Conservation (phyloP, 148 eudicot species). For the Rhododendron ferrugineum region DNA sequence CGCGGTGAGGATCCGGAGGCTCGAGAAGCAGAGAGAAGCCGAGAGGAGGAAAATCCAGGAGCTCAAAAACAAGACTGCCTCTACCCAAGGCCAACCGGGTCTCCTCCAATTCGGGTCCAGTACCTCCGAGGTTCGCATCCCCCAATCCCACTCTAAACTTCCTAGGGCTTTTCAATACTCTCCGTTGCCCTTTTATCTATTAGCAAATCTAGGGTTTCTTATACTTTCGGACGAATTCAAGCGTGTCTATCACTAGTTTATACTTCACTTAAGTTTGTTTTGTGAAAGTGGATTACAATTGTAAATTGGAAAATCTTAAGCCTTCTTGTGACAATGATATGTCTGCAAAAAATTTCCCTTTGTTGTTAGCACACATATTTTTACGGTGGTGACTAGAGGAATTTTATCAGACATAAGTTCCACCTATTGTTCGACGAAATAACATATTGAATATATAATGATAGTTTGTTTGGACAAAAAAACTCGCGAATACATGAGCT, state of each 20-base stretch:
- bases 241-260: not conserved
- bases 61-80: conserved; percentile 71
- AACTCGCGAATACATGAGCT: not conserved
- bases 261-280: not conserved
- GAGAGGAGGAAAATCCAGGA: conserved; percentile 88
- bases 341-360: not conserved
- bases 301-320: not conserved
- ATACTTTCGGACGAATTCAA: not conserved
- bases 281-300: not conserved
- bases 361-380: too few species aligned
- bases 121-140: conserved; percentile 63
- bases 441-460: not conserved
- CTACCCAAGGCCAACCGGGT: conserved; percentile 72
- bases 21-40: conserved; percentile 95
- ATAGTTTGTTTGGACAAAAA: not conserved
- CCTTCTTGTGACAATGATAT: not conserved
- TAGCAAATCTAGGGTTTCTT: conserved; percentile 8
- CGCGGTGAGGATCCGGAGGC: conserved; percentile 81
- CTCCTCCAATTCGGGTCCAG: conserved; percentile 97
- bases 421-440: too few species aligned
- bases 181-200: not conserved
- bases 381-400: too few species aligned
- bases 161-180: not conserved
- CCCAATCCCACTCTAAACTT: not conserved
- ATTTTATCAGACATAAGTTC: too few species aligned